These are phyloP conservation scores for Glycine tomentella DNA, from an alignment of 306 rosid species.

Conservation along the genomic window DNA sequence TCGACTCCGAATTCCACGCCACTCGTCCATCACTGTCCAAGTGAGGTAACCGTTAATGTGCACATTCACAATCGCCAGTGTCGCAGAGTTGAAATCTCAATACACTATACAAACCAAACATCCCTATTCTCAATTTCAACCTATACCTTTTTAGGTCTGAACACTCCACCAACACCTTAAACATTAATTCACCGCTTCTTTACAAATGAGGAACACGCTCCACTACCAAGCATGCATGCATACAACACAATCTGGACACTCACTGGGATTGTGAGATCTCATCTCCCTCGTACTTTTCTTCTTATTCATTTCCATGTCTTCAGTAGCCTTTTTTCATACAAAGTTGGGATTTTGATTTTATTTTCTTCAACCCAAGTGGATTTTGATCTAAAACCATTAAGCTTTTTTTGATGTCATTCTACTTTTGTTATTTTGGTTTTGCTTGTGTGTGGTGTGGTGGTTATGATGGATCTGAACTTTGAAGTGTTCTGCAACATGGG, in stretches of 20 bases:
- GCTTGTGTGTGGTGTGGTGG: not conserved
- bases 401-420: conserved; percentile 22
- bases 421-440: not conserved
- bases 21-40: too few relatives aligned
- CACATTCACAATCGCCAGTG: too few relatives aligned
- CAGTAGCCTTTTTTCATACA: not conserved
- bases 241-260: not conserved
- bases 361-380: conserved; percentile 46
- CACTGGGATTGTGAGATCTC: conserved; percentile 46
- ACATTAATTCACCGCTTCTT: too few relatives aligned
- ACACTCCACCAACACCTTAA: conserved; percentile 17
- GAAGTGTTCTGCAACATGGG: conserved; percentile 7
- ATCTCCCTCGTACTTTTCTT: conserved; percentile 11
- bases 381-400: conserved; percentile 55
- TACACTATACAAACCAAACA: too few relatives aligned
- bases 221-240: conserved; percentile 22
- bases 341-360: conserved; percentile 35
- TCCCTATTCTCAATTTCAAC: too few relatives aligned
- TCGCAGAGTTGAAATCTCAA: too few relatives aligned
- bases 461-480: conserved; percentile 52
- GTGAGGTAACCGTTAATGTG: too few relatives aligned
- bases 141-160: conserved; percentile 17
- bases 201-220: not conserved
- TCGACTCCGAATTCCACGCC: too few relatives aligned
- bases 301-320: not conserved